A percentile compares a stretch with the other conserved stretches of the same genome.
Evolutionary conservation across 192 early-diverging fungal genomes (phyloP).

Genomic region (Obelidium mucronatum): DNA sequence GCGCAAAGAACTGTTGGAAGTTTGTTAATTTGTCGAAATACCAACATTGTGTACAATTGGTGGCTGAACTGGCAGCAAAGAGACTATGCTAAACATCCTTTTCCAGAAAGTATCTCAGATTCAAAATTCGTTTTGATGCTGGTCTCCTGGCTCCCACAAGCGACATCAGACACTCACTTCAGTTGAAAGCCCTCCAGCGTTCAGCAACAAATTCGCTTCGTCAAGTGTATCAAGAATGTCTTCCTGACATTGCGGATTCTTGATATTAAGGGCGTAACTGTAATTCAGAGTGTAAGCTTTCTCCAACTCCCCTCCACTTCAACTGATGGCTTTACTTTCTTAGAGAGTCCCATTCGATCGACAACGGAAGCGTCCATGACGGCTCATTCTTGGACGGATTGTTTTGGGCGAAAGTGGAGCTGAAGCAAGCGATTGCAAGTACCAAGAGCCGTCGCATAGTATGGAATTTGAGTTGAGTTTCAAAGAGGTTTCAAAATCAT

Average conservation of each 20-base stretch:
- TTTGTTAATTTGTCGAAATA: too few species aligned
- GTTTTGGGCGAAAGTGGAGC: too few species aligned
- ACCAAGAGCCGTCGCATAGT: too few species aligned
- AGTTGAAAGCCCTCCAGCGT: background rate
- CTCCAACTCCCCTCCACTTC: background rate
- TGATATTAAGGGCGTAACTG: constrained; percentile 17
- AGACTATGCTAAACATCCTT: too few species aligned
- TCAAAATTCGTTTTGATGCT: background rate
- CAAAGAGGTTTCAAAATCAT: too few species aligned
- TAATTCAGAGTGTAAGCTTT: background rate
- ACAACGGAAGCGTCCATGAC: background rate
- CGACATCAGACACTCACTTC: constrained; percentile 7
- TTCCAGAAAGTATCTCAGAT: too few species aligned
- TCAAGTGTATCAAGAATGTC: constrained; percentile 29
- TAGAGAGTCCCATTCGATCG: constrained; percentile 24
- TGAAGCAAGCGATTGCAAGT: background rate
- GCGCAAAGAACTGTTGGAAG: too few species aligned
- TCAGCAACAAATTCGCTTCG: constrained; percentile 22
- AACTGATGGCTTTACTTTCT: constrained; percentile 6
- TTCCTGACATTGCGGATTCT: constrained; percentile 20
- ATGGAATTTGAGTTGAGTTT: too few species aligned
- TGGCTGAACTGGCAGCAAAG: background rate
- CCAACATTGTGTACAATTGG: too few species aligned
- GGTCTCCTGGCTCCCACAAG: background rate
- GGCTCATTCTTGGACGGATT: too few species aligned